Evolutionary conservation across 352 stramenopile species (phyloP).

Genomic region (Thraustochytrium sp.): DNA sequence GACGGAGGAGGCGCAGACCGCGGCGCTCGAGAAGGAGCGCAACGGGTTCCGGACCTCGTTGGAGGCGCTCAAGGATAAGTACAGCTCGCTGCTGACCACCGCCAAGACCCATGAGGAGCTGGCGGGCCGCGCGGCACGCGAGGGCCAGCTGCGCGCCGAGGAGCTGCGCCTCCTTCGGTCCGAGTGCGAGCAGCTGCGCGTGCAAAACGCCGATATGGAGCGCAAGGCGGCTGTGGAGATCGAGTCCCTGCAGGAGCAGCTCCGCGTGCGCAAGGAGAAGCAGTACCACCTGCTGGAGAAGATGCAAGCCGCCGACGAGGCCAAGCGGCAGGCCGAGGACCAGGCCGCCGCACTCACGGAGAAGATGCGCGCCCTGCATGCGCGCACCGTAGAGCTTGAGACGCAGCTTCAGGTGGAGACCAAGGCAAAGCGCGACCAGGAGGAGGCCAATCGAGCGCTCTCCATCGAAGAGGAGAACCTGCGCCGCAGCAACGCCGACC

Average conservation of each 20-base stretch:
- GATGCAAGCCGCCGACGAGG: slow-evolving; percentile 86
- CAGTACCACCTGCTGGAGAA: slow-evolving; percentile 94
- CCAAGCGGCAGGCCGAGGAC: slow-evolving; percentile 83
- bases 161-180: slow-evolving; percentile 77
- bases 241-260: slow-evolving; percentile 88
- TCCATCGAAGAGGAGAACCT: slow-evolving; percentile 58
- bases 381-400: slow-evolving; percentile 82
- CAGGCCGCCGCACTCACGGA: slow-evolving; percentile 79
- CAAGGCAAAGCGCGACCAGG: slow-evolving; percentile 78
- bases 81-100: slow-evolving; percentile 75
- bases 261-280: slow-evolving; percentile 91
- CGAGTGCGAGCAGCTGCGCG: slow-evolving; percentile 80
- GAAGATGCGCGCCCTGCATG: slow-evolving; percentile 73
- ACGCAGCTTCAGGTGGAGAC: slow-evolving; percentile 88
- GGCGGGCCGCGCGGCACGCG: slow-evolving; percentile 69
- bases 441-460: slow-evolving; percentile 67
- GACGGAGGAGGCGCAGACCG: slow-evolving; percentile 80
- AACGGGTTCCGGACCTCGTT: slow-evolving; percentile 61
- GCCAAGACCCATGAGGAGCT: slow-evolving; percentile 87
- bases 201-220: slow-evolving; percentile 81
- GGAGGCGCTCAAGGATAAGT: slow-evolving; percentile 74
- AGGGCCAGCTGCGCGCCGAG: slow-evolving; percentile 84
- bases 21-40: slow-evolving; percentile 61
- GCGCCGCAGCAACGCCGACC: slow-evolving; percentile 65
- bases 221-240: slow-evolving; percentile 91